Percentiles rank a stretch among this genome's conserved stretches.
phyloP scores from a whole-genome alignment of 345 rosid species.

The Heritiera littoralis region DNA sequence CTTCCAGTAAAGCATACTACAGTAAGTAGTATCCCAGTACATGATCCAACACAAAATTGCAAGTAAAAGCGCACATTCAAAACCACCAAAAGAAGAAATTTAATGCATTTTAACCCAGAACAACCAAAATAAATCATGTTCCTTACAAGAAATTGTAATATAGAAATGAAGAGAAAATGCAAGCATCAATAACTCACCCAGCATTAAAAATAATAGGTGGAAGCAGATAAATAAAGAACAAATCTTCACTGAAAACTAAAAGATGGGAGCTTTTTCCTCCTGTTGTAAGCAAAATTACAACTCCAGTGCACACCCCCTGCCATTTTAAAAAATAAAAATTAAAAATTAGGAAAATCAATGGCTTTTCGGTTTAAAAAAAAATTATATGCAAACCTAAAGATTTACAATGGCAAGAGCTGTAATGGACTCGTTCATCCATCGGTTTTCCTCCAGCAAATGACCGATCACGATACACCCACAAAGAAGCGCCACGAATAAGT shows the following conservation, averaged over 20 bases:
- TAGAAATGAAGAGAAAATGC: background rate
- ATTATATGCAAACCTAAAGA: constrained; percentile 21
- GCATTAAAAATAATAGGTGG: constrained; percentile 98
- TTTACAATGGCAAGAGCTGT: constrained; percentile 90
- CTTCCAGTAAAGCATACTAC: background rate
- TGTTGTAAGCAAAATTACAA: constrained; percentile 74
- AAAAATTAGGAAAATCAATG: constrained; percentile 3
- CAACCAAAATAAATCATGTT: background rate
- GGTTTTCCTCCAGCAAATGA: constrained; percentile 76
- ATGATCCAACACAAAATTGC: background rate
- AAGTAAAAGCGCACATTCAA: background rate
- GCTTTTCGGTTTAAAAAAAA: background rate
- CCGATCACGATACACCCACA: constrained; percentile 85
- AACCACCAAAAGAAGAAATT: background rate
- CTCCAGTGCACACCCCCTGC: constrained; percentile 90
- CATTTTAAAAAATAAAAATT: background rate
- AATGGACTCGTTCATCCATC: constrained; percentile 95
- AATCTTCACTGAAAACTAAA: constrained; percentile 90
- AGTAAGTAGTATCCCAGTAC: background rate
- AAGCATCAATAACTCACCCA: constrained; percentile 52
- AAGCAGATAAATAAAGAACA: constrained; percentile 95
- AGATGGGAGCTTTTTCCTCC: constrained; percentile 82
- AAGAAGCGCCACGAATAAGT: constrained; percentile 83
- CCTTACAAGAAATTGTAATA: background rate
- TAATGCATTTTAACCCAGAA: background rate